phyloP scores from a whole-genome alignment of 1,284 basidiomycete species.

The Cronartium quercuum region DNA sequence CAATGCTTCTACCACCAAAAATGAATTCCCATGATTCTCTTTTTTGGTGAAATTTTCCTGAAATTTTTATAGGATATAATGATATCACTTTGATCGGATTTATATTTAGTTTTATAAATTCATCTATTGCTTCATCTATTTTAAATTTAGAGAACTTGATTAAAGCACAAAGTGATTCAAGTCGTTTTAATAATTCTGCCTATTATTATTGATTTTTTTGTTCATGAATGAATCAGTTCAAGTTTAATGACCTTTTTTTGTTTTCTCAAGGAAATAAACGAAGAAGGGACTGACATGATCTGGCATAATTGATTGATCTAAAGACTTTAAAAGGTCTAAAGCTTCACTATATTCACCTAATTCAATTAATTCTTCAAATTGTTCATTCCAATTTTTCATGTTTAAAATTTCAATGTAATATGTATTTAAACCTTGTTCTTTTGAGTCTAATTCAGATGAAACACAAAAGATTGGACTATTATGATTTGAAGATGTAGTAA shows the following conservation, averaged over 20 bases:
- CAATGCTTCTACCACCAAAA: slow-evolving; percentile 62
- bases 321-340: slow-evolving; percentile 66
- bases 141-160: slow-evolving; percentile 64
- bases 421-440: slow-evolving; percentile 61
- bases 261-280: not conserved
- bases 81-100: slow-evolving; percentile 92
- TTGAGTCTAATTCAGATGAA: slow-evolving; percentile 64
- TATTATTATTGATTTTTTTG: not conserved
- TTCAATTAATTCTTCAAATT: slow-evolving; percentile 75
- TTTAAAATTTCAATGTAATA: slow-evolving; percentile 69
- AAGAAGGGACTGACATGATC: slow-evolving; percentile 58
- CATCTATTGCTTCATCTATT: slow-evolving; percentile 73
- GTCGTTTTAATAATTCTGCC: slow-evolving; percentile 44
- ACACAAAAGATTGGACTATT: slow-evolving; percentile 59
- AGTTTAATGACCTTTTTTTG: not conserved
- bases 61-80: slow-evolving; percentile 72
- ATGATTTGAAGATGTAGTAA: slow-evolving; percentile 52
- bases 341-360: slow-evolving; percentile 71
- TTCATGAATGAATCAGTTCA: not conserved
- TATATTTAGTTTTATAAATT: slow-evolving; percentile 77
- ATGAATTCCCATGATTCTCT: slow-evolving; percentile 68
- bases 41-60: slow-evolving; percentile 68
- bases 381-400: slow-evolving; percentile 68
- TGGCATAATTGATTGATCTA: slow-evolving; percentile 60
- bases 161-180: slow-evolving; percentile 61